Percentiles rank a stretch among this genome's conserved stretches.
phyloP scores from a whole-genome alignment of 768 basidiomycete species.

The Suillus bovinus region DNA sequence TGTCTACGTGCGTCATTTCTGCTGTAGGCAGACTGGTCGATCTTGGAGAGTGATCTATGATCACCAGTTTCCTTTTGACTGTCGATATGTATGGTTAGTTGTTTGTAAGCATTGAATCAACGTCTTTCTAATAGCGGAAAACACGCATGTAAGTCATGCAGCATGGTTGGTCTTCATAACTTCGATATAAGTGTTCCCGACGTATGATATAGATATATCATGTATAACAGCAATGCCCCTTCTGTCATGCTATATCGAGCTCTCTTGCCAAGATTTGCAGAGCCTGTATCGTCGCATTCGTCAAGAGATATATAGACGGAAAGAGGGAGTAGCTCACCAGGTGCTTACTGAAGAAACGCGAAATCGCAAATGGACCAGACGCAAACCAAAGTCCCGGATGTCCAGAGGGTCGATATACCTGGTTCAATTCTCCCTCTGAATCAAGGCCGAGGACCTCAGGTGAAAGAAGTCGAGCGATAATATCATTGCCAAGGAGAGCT shows the following conservation, averaged over 20 bases:
- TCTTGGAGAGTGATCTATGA: too few relatives aligned
- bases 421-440: neutral
- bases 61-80: neutral
- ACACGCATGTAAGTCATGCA: too few relatives aligned
- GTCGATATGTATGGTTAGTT: too few relatives aligned
- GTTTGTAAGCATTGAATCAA: too few relatives aligned
- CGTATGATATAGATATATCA: neutral
- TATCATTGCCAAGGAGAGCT: neutral
- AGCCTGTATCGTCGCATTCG: neutral
- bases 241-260: neutral
- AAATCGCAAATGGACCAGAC: too few relatives aligned
- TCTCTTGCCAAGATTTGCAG: neutral
- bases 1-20: too few relatives aligned
- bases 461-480: neutral
- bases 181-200: neutral
- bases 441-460: neutral
- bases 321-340: too few relatives aligned
- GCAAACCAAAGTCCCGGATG: conserved; percentile 5
- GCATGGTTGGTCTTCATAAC: conserved; percentile 59
- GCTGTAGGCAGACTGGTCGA: too few relatives aligned
- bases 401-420: neutral
- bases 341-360: too few relatives aligned
- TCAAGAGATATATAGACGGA: neutral
- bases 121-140: too few relatives aligned
- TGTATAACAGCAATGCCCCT: neutral